phyloP scores from a whole-genome alignment of 371 early-diverging fungal species.

The Rhizopus delemar region DNA sequence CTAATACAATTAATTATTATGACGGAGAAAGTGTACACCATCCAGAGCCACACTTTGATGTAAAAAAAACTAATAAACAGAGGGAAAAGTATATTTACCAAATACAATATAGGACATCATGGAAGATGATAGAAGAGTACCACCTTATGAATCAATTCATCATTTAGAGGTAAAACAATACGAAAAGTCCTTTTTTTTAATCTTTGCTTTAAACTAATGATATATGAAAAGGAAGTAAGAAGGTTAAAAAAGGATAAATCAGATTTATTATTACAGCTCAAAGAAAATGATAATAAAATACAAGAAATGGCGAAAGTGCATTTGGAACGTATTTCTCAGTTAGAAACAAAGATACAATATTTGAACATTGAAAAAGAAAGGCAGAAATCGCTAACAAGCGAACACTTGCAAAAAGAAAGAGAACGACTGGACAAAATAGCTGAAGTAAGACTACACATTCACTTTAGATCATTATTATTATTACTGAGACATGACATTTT shows the following conservation, averaged over 20 bases:
- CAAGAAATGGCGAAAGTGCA: constrained; percentile 5
- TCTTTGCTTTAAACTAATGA: not conserved
- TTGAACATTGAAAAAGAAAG: constrained; percentile 19
- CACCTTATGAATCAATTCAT: not conserved
- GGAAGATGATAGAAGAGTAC: not conserved
- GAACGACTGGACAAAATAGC: constrained; percentile 24
- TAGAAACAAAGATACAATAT: constrained; percentile 19
- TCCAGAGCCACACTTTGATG: constrained; percentile 4
- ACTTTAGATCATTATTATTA: not conserved
- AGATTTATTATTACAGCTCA: not conserved
- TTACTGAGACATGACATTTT: not conserved
- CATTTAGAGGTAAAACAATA: not conserved
- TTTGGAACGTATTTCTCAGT: constrained; percentile 12
- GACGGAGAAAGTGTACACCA: constrained; percentile 14
- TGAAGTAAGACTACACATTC: constrained; percentile 6
- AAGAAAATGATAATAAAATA: constrained; percentile 7
- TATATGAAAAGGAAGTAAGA: not conserved
- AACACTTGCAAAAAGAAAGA: constrained; percentile 21
- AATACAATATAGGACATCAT: not conserved
- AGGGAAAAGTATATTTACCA: not conserved
- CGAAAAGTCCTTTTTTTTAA: not conserved
- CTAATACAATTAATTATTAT: constrained; percentile 3
- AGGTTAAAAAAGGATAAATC: constrained; percentile 4
- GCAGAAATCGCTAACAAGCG: constrained; percentile 11
- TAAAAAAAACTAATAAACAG: constrained; percentile 3